Base-by-base conservation (phyloP, 1,284 basidiomycete genomes). In the Marasmius oreades region DNA sequence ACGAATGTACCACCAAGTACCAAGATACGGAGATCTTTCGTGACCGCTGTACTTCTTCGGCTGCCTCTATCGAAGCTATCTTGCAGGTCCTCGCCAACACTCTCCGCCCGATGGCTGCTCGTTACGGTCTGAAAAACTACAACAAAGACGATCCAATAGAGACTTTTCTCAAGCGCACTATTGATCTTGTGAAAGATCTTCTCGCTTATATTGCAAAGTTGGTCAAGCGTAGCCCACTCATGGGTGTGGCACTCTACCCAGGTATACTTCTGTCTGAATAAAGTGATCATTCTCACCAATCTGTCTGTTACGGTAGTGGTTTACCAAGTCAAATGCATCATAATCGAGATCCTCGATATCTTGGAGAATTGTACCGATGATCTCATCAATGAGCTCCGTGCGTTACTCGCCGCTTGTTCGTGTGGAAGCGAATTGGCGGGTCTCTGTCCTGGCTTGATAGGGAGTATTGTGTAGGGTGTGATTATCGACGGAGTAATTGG, bases 111-210 rank as follows among this genome's bases (percentile, higher is more conserved):
- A 67, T 77, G 14, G 70, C 66, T 20, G 66, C 71, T 8, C 74
- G 78, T 62, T 80, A 79, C 56, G 82, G 84, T 14, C 71, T 82
- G 34, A 77, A 70, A n/a, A 74, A 80, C 69, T 84, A 81, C 64
- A 75, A 86, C 64, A 55, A 57, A 3, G 65, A 64, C 23, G 70
- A 78, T 61, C 64, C 69, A 22, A 36, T 84, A 2, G 77, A 86
- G 63, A 77, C 68, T 1, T 33, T 78, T 16, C 58, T 88, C 51
- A 85, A 84, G 66, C 64, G 77, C 20, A 43, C 76, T 3, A 64
- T 84, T 64, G 77, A 85, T 65, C 44, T 69, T 20, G 64, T 70
- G 69, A 87, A 87, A 68, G 57, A 77, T 28, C 56, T 69, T 2
- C 68, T 86, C 28, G 61, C 48, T 3, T 61, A 61, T 28, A 62